Base-by-base conservation (phyloP, 1,284 basidiomycete species). In the Schizophyllum commune region DNA sequence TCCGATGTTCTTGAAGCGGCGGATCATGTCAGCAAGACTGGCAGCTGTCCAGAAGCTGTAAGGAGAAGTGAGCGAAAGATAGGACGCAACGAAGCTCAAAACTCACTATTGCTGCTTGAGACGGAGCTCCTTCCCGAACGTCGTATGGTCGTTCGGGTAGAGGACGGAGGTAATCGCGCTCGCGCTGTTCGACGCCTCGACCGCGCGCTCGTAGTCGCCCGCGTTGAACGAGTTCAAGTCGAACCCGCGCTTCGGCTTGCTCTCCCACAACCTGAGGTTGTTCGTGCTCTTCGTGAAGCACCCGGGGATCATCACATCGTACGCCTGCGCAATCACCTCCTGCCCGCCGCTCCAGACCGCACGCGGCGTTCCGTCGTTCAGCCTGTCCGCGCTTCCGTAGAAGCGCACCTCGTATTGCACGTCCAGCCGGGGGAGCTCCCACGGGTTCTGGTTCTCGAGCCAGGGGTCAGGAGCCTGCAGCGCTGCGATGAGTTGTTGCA, bases 211-310 rank as follows among this genome's bases (percentile, higher is more conserved):
- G 71, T 97, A 97, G 74, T 96, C 87, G 61, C 94, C 94, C 62
- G 92, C 92, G 71, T 95, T 96, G 83, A 96, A 95, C 57, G 89
- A 91, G 74, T 93, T 90, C 65, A 97, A 75, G 75, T 97, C 94
- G 71, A 97, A 97, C 1, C 93, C 93, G 68, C 92, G 81, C 78
- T 94, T 93, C 32, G 94, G 92, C 73, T 89, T 92, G 68, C 91
- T 83, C 79, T 90, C 91, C 88, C 89, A 92, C 17, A 92, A 77
- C 63, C 91, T 77, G 65, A 91, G 71, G 71, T 91, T 91, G 75
- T 92, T 92, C 60, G 88, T 91, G 61, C 83, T 90, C 74, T 80
- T 84, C 58, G 88, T 91, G 39, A 80, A 80, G 73, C 87, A 94
- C 6, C 94, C 94, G 2, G 94, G 94, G 66, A 97, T 90, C 77